A percentile compares a stretch with the other conserved stretches of the same genome.
Conservation (phyloP, 2,329 filamentous ascomycete genomes). For the Alternaria tenuissima region DNA sequence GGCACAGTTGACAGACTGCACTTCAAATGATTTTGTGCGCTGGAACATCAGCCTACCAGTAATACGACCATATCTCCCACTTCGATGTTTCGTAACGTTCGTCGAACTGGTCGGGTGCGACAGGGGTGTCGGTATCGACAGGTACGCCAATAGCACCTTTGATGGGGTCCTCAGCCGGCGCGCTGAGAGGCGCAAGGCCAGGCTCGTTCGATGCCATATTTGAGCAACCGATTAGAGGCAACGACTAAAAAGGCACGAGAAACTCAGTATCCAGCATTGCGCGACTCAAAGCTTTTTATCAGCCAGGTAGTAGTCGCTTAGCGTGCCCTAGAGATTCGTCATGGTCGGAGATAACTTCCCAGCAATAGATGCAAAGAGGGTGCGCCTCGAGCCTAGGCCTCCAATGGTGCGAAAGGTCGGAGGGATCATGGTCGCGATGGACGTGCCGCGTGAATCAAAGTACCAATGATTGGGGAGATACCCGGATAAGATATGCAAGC, state of each 20-base stretch:
- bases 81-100: constrained; percentile 60
- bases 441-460: not conserved
- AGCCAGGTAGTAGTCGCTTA: constrained; percentile 14
- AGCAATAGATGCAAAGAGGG: constrained; percentile 3
- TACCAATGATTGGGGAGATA: constrained; percentile 3
- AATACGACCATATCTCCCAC: constrained; percentile 66
- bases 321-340: constrained; percentile 16
- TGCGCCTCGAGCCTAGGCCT: constrained; percentile 9
- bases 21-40: not conserved
- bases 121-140: constrained; percentile 50
- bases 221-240: not conserved
- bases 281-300: constrained; percentile 10
- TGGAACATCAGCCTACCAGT: constrained; percentile 48
- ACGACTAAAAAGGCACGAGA: not conserved
- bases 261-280: not conserved
- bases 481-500: constrained; percentile 13
- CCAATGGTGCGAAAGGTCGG: constrained; percentile 4
- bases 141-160: constrained; percentile 32
- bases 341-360: constrained; percentile 17
- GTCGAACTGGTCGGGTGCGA: constrained; percentile 65
- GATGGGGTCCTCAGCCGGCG: constrained; percentile 28
- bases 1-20: not conserved
- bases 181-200: constrained; percentile 32
- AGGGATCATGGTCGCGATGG: not conserved
- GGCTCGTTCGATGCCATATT: constrained; percentile 34